A percentile compares a stretch with the other conserved stretches of the same genome.
These are phyloP conservation scores for Kregervanrija pseudodelftensis DNA, from an alignment of 805 yeast species.

Conservation along the genomic window DNA sequence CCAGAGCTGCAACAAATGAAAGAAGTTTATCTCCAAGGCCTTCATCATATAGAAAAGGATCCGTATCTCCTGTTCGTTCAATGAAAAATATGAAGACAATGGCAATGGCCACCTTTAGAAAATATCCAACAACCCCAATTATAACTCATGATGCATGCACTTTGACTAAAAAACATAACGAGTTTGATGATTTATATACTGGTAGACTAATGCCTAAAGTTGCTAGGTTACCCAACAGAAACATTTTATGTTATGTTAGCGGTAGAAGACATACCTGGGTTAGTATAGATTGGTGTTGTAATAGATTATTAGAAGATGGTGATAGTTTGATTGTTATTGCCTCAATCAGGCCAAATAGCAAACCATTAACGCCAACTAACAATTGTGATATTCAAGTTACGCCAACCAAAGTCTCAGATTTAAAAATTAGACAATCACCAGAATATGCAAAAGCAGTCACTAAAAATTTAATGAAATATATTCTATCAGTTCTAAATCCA, in stretches of 20 bases:
- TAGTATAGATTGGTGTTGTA: slow-evolving; percentile 63
- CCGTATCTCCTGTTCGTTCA: slow-evolving; percentile 13
- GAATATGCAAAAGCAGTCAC: slow-evolving; percentile 40
- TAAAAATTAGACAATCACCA: slow-evolving; percentile 36
- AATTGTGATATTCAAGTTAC: slow-evolving; percentile 11
- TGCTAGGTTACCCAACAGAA: slow-evolving; percentile 41
- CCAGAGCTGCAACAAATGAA: slow-evolving; percentile 7
- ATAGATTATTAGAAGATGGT: slow-evolving; percentile 49
- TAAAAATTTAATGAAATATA: slow-evolving; percentile 45
- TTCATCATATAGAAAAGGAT: slow-evolving; percentile 10
- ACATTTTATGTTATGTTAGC: slow-evolving; percentile 55
- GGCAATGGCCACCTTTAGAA: background rate
- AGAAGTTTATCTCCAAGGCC: slow-evolving; percentile 18
- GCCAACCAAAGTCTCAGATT: slow-evolving; percentile 18
- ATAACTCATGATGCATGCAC: slow-evolving; percentile 36
- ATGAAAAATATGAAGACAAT: too few relatives aligned
- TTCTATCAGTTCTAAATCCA: slow-evolving; percentile 39
- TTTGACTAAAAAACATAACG: slow-evolving; percentile 38
- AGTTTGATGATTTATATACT: slow-evolving; percentile 40
- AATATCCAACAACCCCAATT: slow-evolving; percentile 31
- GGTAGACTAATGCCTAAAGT: slow-evolving; percentile 25
- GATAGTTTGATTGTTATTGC: slow-evolving; percentile 62
- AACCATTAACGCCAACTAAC: slow-evolving; percentile 15
- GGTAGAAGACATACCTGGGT: slow-evolving; percentile 82
- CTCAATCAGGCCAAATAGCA: slow-evolving; percentile 32